Evolutionary conservation across 495 filamentous ascomycete species (phyloP).

Genomic region (Podospora conica): DNA sequence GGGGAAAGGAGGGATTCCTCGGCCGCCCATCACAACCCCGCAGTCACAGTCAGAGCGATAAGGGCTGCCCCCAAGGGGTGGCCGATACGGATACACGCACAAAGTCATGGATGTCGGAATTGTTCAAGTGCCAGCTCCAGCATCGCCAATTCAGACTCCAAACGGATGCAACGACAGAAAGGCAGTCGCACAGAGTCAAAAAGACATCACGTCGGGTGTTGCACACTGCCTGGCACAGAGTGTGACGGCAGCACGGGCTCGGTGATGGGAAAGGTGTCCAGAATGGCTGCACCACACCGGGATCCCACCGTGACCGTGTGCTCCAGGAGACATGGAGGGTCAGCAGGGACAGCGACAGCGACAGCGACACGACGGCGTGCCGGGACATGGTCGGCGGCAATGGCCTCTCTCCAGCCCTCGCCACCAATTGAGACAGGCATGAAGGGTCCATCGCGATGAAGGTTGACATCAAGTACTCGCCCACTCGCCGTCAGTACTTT

Average conservation of each 20-base stretch:
- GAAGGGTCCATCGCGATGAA: not conserved
- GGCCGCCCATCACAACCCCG: slow-evolving; percentile 3
- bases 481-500: too few relatives aligned
- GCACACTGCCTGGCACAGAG: too few relatives aligned
- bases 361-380: not conserved
- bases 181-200: not conserved
- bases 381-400: slow-evolving; percentile 11
- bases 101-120: too few relatives aligned
- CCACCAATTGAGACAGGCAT: slow-evolving; percentile 4
- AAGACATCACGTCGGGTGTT: not conserved
- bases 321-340: slow-evolving; percentile 3
- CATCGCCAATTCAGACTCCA: not conserved
- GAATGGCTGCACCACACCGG: not conserved
- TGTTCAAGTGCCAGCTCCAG: not conserved
- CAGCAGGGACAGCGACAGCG: not conserved
- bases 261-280: slow-evolving; percentile 1
- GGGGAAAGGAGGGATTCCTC: not conserved
- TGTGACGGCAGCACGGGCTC: not conserved
- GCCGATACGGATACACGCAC: slow-evolving; percentile 12
- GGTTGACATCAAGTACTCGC: too few relatives aligned
- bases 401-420: not conserved
- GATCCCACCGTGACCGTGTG: not conserved
- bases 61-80: slow-evolving; percentile 1
- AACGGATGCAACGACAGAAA: not conserved
- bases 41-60: slow-evolving; percentile 5